phyloP scores from a whole-genome alignment of 2,329 filamentous ascomycete genomes.

The Verticillium albo-atrum region DNA sequence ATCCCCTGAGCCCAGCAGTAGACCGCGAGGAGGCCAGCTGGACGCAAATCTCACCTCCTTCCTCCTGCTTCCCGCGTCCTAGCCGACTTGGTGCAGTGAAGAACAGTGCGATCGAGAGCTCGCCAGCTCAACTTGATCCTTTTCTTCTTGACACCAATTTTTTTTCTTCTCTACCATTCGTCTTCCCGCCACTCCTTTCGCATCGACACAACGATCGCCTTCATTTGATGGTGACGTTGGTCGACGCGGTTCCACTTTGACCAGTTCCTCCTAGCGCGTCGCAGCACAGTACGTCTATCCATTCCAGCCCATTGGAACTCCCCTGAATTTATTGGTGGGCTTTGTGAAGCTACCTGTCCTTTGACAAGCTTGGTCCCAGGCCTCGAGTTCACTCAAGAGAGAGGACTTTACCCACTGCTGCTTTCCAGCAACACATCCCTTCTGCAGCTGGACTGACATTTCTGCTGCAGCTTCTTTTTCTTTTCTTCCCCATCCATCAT shows the following conservation, averaged over 20 bases:
- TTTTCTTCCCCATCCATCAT: slow-evolving; percentile 27
- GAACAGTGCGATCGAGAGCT: background rate
- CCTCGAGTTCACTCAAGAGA: background rate
- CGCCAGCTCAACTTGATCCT: background rate
- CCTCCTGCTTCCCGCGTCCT: background rate
- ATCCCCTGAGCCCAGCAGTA: background rate
- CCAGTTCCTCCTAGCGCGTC: background rate
- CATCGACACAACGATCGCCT: background rate
- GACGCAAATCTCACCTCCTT: background rate
- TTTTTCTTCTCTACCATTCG: background rate
- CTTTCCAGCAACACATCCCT: background rate
- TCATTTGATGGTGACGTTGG: background rate
- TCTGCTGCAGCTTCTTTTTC: slow-evolving; percentile 3
- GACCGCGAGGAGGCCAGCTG: background rate
- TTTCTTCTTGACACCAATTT: too few relatives aligned
- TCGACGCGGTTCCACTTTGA: background rate
- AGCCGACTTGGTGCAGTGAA: background rate
- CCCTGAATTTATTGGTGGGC: background rate
- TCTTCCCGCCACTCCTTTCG: background rate
- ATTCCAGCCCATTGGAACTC: background rate
- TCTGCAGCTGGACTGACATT: slow-evolving; percentile 1
- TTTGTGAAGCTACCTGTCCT: slow-evolving; percentile 2
- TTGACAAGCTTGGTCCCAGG: background rate
- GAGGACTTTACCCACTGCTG: background rate
- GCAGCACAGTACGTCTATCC: background rate